Base-by-base conservation (phyloP, 306 rosid genomes). In the Malus sieversii region DNA sequence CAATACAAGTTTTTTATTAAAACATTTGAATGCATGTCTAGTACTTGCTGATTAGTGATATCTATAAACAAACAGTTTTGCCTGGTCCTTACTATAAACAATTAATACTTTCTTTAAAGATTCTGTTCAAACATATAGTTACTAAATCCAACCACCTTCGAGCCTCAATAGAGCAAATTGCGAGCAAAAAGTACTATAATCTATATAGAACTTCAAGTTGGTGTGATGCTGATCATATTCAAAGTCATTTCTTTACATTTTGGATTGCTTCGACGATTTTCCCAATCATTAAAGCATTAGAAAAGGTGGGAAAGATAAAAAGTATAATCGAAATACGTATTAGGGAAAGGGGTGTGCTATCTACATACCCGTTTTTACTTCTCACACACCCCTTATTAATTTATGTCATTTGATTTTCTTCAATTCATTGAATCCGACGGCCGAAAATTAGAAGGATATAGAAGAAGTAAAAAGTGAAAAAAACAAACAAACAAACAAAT, bases 261-360 rank as follows among this genome's bases (percentile, higher is more conserved):
- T 65, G 42, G 73, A 20, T 42, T 52, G 77, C 40, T 73, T 79
- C 68, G 52, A 58, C 35, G 74, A 79, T 73, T 77, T 73, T 84
- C 73, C 76, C 48, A 70, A 75, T 82, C 81, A 80, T 80, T 48
- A 42, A 76, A 75, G 78, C 82, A 78, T 61, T 72, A 55, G 35
- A 68, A 78, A 86, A 66, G 53, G 48, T 35, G 6, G 33, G 27
- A 58, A 70, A 78, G 63, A 73, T 46, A 52, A 29, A 51, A 51
- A 73, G 77, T 74, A 73, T 20, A 64, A 30, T 75, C 73, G 22
- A 68, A 25, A 20, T 53, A 44, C 12, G 59, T 32, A 61, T 6
- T 32, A 59, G 22, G n/a, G 9, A 77, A 35, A 35, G 30, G 68
- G 16, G 42, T 40, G 51, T 44, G 35, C 45, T 76, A 76, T 57